phyloP scores from a whole-genome alignment of 2,329 filamentous ascomycete species.

The Rugonectria rugulosa region DNA sequence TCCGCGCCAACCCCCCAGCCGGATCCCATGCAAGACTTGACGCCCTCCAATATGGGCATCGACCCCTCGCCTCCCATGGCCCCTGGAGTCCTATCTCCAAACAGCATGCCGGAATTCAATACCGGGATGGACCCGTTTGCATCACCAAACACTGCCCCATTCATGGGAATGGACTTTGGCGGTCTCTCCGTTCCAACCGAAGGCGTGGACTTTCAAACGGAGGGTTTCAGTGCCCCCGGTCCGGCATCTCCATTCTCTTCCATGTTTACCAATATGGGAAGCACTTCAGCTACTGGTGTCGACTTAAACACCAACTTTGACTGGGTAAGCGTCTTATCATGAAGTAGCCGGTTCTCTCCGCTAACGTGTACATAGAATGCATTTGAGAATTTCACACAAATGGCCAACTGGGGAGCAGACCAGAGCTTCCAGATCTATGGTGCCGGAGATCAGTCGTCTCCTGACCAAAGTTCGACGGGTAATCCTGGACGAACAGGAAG shows the following conservation, averaged over 20 bases:
- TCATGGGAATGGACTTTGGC: slow-evolving; percentile 56
- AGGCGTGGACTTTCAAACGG: slow-evolving; percentile 42
- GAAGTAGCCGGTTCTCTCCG: neutral
- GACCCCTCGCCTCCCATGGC: slow-evolving; percentile 39
- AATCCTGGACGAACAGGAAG: slow-evolving; percentile 3
- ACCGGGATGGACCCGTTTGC: slow-evolving; percentile 40
- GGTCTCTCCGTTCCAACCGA: slow-evolving; percentile 41
- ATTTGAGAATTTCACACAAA: slow-evolving; percentile 65
- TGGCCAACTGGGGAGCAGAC: slow-evolving; percentile 59
- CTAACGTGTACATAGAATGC: slow-evolving; percentile 54
- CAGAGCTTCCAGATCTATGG: slow-evolving; percentile 61
- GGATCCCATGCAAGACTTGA: slow-evolving; percentile 36
- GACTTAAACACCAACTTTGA: slow-evolving; percentile 63
- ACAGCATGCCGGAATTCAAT: slow-evolving; percentile 38
- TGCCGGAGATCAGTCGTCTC: slow-evolving; percentile 37
- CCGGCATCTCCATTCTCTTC: slow-evolving; percentile 58
- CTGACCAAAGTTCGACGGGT: slow-evolving; percentile 36
- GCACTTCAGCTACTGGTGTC: slow-evolving; percentile 39
- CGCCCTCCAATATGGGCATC: slow-evolving; percentile 52
- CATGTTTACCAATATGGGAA: slow-evolving; percentile 58
- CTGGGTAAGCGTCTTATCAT: slow-evolving; percentile 56
- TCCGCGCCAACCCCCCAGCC: slow-evolving; percentile 22
- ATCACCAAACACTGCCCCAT: slow-evolving; percentile 50
- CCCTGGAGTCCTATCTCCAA: slow-evolving; percentile 36
- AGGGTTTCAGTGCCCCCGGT: slow-evolving; percentile 39